Conservation (phyloP, 106 monocot species). For the Chionographis japonica region DNA sequence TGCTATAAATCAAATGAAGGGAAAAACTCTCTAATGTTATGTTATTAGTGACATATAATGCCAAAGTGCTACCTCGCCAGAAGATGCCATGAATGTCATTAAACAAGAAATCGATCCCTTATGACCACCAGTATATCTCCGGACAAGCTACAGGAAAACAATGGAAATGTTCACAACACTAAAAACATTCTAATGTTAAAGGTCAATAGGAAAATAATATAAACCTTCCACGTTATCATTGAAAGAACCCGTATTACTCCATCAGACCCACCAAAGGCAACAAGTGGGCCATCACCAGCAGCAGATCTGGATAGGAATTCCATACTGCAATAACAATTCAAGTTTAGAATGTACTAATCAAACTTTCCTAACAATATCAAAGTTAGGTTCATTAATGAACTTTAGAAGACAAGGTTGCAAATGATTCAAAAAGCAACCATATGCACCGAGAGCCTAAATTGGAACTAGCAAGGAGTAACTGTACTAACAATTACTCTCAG, state of each 20-base stretch:
- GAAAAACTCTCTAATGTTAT: neutral
- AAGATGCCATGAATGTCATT: slow-evolving; percentile 92
- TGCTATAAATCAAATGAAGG: neutral
- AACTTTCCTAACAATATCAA: neutral
- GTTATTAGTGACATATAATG: neutral
- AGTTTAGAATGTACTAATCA: neutral
- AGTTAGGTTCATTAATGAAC: neutral
- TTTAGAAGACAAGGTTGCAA: neutral
- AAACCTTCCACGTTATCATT: slow-evolving; percentile 99
- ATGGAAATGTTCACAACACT: slow-evolving; percentile 8
- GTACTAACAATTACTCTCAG: no score
- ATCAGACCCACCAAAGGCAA: slow-evolving; percentile 96
- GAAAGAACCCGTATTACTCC: slow-evolving; percentile 97
- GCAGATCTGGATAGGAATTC: slow-evolving; percentile 88
- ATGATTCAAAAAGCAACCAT: neutral
- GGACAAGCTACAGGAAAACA: slow-evolving; percentile 61
- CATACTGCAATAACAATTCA: slow-evolving; percentile 59
- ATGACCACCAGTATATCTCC: slow-evolving; percentile 96
- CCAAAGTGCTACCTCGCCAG: slow-evolving; percentile 71
- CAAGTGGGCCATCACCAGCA: slow-evolving; percentile 78
- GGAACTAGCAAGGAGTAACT: no score
- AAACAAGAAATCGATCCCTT: slow-evolving; percentile 93
- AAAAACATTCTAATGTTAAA: slow-evolving; percentile 2
- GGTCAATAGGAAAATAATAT: neutral
- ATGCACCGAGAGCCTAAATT: no score